Evolutionary conservation across 139 green algal genomes (phyloP).

Genomic region (Marvania coccoides): DNA sequence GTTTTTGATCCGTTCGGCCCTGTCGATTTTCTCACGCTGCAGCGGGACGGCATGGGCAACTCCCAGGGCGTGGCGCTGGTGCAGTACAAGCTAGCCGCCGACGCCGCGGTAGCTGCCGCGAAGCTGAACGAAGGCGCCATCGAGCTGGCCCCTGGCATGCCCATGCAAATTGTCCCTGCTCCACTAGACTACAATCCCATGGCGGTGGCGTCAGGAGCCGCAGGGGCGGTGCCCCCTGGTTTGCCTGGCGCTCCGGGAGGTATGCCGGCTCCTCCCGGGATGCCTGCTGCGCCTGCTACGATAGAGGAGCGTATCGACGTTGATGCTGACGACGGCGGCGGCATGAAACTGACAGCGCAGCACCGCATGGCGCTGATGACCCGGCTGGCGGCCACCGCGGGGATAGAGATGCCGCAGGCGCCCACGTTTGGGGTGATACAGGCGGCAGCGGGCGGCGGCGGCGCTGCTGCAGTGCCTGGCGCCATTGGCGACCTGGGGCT

Average conservation of each 20-base stretch:
- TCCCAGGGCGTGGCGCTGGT: conserved; percentile 44
- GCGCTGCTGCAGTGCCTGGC: conserved; percentile 1
- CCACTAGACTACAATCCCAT: background rate
- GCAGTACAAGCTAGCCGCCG: background rate
- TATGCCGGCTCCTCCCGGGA: conserved; percentile 1
- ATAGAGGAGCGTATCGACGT: conserved; percentile 2
- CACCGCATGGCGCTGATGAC: conserved; percentile 75
- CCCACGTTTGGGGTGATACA: conserved; percentile 9
- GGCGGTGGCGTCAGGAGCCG: background rate
- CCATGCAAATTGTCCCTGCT: background rate
- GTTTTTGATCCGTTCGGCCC: conserved; percentile 83
- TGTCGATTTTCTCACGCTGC: conserved; percentile 60
- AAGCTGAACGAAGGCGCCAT: background rate
- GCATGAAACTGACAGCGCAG: conserved; percentile 61
- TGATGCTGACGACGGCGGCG: conserved; percentile 38
- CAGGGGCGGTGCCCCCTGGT: too few relatives aligned
- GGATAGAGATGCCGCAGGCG: conserved; percentile 14
- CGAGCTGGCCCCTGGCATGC: background rate
- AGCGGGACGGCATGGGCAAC: conserved; percentile 40
- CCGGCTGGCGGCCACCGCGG: conserved; percentile 61
- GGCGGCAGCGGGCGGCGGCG: background rate
- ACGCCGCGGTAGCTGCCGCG: background rate
- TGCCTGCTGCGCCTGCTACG: conserved; percentile 11
- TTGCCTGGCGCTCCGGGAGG: background rate
- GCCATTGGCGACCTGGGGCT: background rate